These are phyloP conservation scores for Tieghemiomyces parasiticus DNA, from an alignment of 192 early-diverging fungal species.

Conservation along the genomic window DNA sequence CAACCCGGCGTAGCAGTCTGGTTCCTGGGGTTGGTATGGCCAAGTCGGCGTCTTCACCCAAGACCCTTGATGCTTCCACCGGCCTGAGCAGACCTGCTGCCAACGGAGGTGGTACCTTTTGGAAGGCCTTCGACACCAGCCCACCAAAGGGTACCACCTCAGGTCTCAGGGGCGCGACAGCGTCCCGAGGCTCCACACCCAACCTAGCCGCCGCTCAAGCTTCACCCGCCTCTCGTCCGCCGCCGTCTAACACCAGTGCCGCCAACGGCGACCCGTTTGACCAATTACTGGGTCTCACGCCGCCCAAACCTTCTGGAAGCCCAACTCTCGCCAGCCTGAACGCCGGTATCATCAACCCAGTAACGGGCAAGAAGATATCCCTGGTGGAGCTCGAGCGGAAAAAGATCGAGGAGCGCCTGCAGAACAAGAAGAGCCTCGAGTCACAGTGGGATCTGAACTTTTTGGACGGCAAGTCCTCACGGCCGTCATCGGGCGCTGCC, in stretches of 20 bases:
- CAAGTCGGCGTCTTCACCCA: not conserved
- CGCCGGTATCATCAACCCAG: not conserved
- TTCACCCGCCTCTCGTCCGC: not conserved
- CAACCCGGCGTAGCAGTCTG: no score
- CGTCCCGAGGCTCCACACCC: not conserved
- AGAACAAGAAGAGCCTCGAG: not conserved
- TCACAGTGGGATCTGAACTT: constrained; percentile 8
- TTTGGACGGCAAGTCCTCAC: not conserved
- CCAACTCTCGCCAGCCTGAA: not conserved
- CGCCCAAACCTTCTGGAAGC: not conserved
- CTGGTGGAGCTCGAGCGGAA: constrained; percentile 1
- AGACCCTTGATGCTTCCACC: not conserved
- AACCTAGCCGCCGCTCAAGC: not conserved
- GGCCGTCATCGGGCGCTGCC: not conserved
- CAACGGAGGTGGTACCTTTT: not conserved
- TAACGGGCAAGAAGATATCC: not conserved
- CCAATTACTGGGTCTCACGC: not conserved
- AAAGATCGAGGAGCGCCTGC: not conserved
- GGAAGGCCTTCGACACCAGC: not conserved
- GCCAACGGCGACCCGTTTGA: constrained; percentile 4
- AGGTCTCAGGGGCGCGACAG: not conserved
- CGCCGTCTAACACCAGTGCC: not conserved
- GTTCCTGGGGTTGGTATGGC: not conserved
- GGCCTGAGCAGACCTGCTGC: not conserved
- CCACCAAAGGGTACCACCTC: not conserved